These are phyloP conservation scores for Schizosaccharomyces osmophilus DNA, from an alignment of 805 yeast species.

Conservation along the genomic window DNA sequence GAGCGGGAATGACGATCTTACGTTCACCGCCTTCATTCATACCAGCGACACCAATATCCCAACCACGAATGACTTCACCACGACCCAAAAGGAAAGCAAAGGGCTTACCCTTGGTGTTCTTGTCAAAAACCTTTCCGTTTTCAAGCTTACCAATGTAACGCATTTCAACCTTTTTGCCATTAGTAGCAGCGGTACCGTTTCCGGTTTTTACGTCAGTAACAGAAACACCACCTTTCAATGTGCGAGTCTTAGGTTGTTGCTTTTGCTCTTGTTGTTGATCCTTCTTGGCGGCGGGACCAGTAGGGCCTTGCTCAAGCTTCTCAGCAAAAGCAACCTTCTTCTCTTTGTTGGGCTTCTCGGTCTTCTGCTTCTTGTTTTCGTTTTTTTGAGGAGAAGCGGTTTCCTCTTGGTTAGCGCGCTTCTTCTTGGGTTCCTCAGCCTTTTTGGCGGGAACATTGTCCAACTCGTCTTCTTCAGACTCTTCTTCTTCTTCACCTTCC, in stretches of 20 bases:
- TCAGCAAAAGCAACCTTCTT: slow-evolving; percentile 30
- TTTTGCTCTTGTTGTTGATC: not conserved
- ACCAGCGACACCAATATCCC: slow-evolving; percentile 96
- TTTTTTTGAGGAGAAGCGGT: not conserved
- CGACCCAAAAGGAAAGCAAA: slow-evolving; percentile 74
- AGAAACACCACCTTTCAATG: slow-evolving; percentile 76
- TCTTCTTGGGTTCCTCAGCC: slow-evolving; percentile 9
- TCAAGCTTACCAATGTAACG: slow-evolving; percentile 93
- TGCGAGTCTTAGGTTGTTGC: slow-evolving; percentile 22
- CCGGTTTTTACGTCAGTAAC: slow-evolving; percentile 84
- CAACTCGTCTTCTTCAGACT: slow-evolving; percentile 13
- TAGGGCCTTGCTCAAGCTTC: slow-evolving; percentile 49
- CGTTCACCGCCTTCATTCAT: slow-evolving; percentile 98
- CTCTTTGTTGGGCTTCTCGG: slow-evolving; percentile 13
- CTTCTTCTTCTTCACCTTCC: slow-evolving; percentile 8
- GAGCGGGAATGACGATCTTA: slow-evolving; percentile 84
- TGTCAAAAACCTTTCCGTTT: slow-evolving; percentile 91
- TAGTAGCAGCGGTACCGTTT: slow-evolving; percentile 66
- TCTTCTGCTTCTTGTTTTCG: slow-evolving; percentile 8
- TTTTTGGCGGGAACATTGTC: slow-evolving; percentile 8
- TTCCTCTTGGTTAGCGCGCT: slow-evolving; percentile 12
- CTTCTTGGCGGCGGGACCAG: slow-evolving; percentile 8
- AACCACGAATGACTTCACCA: slow-evolving; percentile 84
- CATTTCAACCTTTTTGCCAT: slow-evolving; percentile 78
- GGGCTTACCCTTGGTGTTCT: slow-evolving; percentile 93